Evolutionary conservation across 2,329 filamentous ascomycete genomes (phyloP), one percentile per base, ranked within the genome.

Genomic region (Penicillium sumatraense): DNA sequence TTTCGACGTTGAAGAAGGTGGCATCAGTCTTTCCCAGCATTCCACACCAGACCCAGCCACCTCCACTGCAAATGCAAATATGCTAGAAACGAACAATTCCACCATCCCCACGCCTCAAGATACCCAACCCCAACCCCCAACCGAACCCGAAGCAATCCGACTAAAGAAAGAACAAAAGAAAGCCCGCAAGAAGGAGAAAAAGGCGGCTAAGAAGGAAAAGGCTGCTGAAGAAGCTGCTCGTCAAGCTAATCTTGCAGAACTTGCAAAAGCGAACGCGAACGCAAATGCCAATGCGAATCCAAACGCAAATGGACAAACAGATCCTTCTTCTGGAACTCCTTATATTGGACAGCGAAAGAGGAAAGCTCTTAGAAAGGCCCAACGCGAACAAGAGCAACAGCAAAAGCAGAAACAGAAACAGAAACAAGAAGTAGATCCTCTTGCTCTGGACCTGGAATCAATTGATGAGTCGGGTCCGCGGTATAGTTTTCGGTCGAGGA

Each of bases 121-220:
- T n/a, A n/a, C 26, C 14, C 42, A 41, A 36, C 16, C 8, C 3
- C 8, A 24, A 18, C 26, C 50, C 4, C 48, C 36, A 36, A 31
- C 40, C 3, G 56, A 53, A 14, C 53, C 54, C 2, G 38, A 46
- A 21, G 56, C 29, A 13, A 38, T 38, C 8, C 24, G 18, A 38
- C 24, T 18, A 7, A 20, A 5, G 18, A 41, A 29, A 31, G 36
- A 41, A 38, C 3, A 33, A 2, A 57, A 31, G 21, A 64, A 61
- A 51, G 53, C 57, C 7, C 61, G 58, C 33, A 68, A 68, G 45
- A 53, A 52, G 21, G 64, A 62, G 21, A 64, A 58, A 20, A 60
- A 67, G 29, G 53, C 27, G 8, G 52, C 38, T 3, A 45, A 45
- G 29, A 33, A 33, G 11, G 27, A 29, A 36, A 24, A 33, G 27